Base-by-base conservation (phyloP, 805 yeast species). In the Zygoascus ofunaensis region DNA sequence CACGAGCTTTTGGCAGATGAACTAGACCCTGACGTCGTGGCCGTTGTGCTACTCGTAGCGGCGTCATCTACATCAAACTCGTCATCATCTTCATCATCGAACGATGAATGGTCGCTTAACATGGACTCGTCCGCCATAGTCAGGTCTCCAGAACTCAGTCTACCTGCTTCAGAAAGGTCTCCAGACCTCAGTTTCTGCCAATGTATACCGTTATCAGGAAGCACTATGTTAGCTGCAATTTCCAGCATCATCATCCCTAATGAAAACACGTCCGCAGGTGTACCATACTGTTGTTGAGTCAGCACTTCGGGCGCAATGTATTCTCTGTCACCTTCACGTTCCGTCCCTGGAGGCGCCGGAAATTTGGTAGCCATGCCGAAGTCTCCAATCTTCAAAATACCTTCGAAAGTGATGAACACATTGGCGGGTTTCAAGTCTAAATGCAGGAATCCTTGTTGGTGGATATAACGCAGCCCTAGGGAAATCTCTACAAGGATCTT, bases 131-230 rank as follows among this genome's bases (percentile, higher is more conserved):
- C 46, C 21, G 10, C 42, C 42, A 34, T 40, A 12, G 66, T 66
- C 26, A 82, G 64, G 51, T 83, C 90, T 19, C 81, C 80, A 2
- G 86, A 79, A 38, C 66, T 59, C 47, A 89, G 69, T 54, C 79
- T 76, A 1, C 97, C 97, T 0, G 97, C 97, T 61, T 92, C 98
- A 15, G 94, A 80, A 51, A 92, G 69, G 61, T 92, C 98, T 0
- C 97, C 98, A 35, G 95, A 84, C 52, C 98, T 73, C 48, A 92
- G 68, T 61, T 89, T 87, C 53, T 94, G 94, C 98, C 98, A 92
- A 24, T 94, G 89, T 12, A 86, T 75, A 4, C 98, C 98, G 60
- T 92, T 89, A 55, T 90, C 97, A 1, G 98, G 98, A 42, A 92
- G 68, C 2, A 87, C 79, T 38, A 92, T 89, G 63, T 92, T 92